phyloP scores from a whole-genome alignment of 2,329 filamentous ascomycete genomes.

The Tolypocladium ovalisporum region DNA sequence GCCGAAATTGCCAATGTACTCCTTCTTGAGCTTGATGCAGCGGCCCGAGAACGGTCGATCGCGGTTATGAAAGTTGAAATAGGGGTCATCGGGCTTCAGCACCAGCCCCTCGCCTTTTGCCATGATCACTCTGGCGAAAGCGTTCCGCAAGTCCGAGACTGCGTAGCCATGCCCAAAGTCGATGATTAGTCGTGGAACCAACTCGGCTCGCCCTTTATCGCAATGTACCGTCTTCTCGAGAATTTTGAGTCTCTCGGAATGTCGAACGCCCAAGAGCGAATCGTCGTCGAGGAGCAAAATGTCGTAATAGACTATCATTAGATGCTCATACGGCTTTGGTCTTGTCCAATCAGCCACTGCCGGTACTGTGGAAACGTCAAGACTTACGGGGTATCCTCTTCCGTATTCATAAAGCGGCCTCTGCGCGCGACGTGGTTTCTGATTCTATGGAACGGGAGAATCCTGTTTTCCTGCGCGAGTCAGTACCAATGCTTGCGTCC shows the following conservation, averaged over 20 bases:
- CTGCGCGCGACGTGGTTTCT: slow-evolving; percentile 68
- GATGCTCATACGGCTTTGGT: slow-evolving; percentile 36
- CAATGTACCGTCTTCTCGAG: slow-evolving; percentile 43
- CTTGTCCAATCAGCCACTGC: slow-evolving; percentile 21
- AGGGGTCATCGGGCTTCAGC: slow-evolving; percentile 69
- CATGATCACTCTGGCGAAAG: slow-evolving; percentile 58
- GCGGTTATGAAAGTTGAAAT: slow-evolving; percentile 46
- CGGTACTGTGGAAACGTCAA: not conserved
- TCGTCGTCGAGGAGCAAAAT: slow-evolving; percentile 41
- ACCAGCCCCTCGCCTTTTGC: slow-evolving; percentile 67
- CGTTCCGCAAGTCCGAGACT: slow-evolving; percentile 42
- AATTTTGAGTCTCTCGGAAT: slow-evolving; percentile 48
- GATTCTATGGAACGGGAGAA: slow-evolving; percentile 72
- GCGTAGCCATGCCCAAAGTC: slow-evolving; percentile 49
- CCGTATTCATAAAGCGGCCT: slow-evolving; percentile 56
- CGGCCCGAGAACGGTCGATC: slow-evolving; percentile 28
- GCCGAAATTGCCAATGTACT: slow-evolving; percentile 67
- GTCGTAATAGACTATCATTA: slow-evolving; percentile 55
- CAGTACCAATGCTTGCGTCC: slow-evolving; percentile 4
- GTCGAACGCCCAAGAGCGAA: slow-evolving; percentile 37
- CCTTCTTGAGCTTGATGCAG: slow-evolving; percentile 80
- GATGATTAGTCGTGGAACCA: slow-evolving; percentile 56
- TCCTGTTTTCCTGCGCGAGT: slow-evolving; percentile 35
- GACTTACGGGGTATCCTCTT: slow-evolving; percentile 56
- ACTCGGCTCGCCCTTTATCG: slow-evolving; percentile 50